These are phyloP conservation scores for Aeschynomene evenia DNA, from an alignment of 306 rosid species.

Conservation along the genomic window DNA sequence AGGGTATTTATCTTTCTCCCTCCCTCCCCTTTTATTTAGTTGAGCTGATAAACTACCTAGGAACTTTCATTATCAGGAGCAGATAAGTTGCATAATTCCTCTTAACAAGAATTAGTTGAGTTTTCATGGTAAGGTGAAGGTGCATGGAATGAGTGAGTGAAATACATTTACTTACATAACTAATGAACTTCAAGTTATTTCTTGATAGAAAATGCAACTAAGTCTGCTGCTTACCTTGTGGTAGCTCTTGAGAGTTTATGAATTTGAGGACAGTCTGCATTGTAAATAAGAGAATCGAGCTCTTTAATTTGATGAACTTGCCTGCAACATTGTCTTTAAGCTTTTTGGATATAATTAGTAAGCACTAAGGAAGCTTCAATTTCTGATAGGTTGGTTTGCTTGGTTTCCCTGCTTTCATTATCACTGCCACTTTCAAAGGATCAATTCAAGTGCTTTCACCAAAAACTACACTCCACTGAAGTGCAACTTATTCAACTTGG, in stretches of 20 bases:
- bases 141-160: not conserved
- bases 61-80: not conserved
- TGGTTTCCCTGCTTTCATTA: not conserved
- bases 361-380: not conserved
- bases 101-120: too few relatives aligned
- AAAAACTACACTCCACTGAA: conserved; percentile 1
- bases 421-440: not conserved
- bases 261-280: not conserved
- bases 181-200: not conserved
- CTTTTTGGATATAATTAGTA: not conserved
- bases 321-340: not conserved
- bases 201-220: not conserved
- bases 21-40: not conserved
- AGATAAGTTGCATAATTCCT: not conserved
- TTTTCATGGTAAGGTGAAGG: not conserved
- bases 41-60: not conserved
- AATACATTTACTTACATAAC: not conserved
- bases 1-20: not conserved
- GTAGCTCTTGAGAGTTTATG: not conserved
- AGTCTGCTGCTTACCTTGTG: not conserved
- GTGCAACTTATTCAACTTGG: conserved; percentile 4
- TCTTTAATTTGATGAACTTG: not conserved
- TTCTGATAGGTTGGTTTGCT: not conserved
- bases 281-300: not conserved
- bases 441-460: not conserved